Evolutionary conservation across 306 rosid genomes (phyloP), one percentile per base, ranked within the genome.

Genomic region (Betula pendula): DNA sequence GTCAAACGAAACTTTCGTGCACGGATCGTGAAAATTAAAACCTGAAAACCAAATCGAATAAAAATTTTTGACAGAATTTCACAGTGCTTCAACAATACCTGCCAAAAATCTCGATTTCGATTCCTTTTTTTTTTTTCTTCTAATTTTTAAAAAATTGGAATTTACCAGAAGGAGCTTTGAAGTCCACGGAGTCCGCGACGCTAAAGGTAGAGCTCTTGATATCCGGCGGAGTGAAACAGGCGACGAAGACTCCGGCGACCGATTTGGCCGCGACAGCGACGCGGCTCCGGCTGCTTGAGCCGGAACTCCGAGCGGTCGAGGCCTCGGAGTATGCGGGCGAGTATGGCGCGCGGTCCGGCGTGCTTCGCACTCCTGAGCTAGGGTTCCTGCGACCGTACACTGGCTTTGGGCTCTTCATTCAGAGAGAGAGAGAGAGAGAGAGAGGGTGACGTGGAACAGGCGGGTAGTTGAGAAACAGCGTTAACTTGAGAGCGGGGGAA

Each of bases 201-300:
- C 83, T 81, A 75, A 24, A 68, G 29, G 90, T 73, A 38, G 93
- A 87, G 72, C 22, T 83, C 35, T 55, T 83, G 5, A 70, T n/a
- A 33, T 88, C 90, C 77, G 98, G 97, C 19, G 97, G 93, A 1
- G 90, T 79, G 82, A 96, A 91, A 87, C 99, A 92, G 10, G 85
- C 60, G 14, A 79, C 43, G 50, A 96, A 91, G 19, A 83, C 72
- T 53, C 94, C 89, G 2, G 83, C 92, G 8, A 93, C 53, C 6
- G 96, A 85, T 45, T 83, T 87, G 8, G 92, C 93, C 3, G 87
- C 98, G 27, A 74, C 73, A 6, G 84, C 31, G 7, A 91, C 76
- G 0, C 91, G 76, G 51, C 73, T 85, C 19, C 77, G 81, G 42
- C 81, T 22, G 17, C 68, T 14, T 44, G 86, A 45, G 75, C 56